These are phyloP conservation scores for Crithidia thermophila DNA, from an alignment of 208 protist genomes.

Conservation along the genomic window DNA sequence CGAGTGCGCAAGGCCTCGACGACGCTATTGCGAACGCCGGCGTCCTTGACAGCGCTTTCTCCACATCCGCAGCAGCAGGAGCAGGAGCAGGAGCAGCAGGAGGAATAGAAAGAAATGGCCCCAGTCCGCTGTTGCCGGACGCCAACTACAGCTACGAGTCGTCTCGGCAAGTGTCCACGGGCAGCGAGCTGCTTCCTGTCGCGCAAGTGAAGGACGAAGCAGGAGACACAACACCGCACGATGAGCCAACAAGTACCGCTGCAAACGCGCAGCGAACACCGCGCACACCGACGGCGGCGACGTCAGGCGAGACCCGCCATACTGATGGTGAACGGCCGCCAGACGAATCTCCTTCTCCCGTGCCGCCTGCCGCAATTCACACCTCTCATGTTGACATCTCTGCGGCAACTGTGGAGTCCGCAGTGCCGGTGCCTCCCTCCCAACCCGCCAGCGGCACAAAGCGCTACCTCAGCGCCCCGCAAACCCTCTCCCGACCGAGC, in stretches of 20 bases:
- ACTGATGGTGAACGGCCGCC: no score
- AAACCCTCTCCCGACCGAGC: background rate
- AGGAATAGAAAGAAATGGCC: background rate
- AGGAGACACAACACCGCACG: background rate
- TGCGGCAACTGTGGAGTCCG: background rate
- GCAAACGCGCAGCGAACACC: no score
- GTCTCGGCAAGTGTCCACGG: slow-evolving; percentile 8
- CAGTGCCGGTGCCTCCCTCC: background rate
- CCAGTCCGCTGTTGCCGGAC: background rate
- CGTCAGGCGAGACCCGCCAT: no score
- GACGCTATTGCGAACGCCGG: background rate
- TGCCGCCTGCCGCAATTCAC: no score
- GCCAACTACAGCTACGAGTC: slow-evolving; percentile 12
- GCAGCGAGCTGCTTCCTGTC: background rate
- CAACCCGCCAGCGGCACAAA: background rate
- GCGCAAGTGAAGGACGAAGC: background rate
- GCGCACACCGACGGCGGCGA: no score
- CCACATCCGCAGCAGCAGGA: no score
- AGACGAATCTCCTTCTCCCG: no score
- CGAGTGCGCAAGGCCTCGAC: background rate
- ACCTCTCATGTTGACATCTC: no score
- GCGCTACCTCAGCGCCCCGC: background rate
- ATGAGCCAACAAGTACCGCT: background rate
- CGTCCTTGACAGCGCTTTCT: no score
- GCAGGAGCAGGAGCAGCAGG: background rate